Evolutionary conservation across 2,329 filamentous ascomycete genomes (phyloP).

Genomic region (Sporothrix protearum): DNA sequence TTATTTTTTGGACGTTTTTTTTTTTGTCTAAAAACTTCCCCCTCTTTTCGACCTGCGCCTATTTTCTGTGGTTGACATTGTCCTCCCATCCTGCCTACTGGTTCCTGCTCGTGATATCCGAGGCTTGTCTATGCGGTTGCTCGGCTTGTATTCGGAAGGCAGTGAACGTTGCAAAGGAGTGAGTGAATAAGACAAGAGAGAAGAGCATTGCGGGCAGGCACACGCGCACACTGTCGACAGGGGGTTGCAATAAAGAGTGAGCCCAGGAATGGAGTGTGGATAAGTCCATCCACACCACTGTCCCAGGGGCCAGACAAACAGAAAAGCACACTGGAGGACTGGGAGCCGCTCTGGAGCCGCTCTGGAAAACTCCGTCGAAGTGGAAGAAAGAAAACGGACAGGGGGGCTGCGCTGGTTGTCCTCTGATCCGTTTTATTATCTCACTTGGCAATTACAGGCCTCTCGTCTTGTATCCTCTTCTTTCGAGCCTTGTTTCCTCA

Average conservation of each 20-base stretch:
- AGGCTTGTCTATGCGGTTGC: background rate
- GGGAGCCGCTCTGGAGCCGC: no score
- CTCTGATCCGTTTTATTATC: background rate
- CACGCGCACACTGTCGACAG: no score
- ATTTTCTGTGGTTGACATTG: background rate
- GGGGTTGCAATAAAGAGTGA: background rate
- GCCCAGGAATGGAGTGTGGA: conserved; percentile 4
- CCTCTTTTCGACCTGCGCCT: background rate
- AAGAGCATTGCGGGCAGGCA: background rate
- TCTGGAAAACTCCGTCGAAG: background rate
- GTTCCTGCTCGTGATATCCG: background rate
- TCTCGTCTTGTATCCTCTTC: background rate
- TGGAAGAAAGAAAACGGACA: background rate
- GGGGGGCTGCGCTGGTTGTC: background rate
- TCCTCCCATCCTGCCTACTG: background rate
- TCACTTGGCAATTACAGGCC: no score
- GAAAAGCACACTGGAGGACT: background rate
- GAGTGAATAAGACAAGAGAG: background rate
- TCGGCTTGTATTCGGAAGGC: background rate
- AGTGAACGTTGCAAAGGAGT: background rate
- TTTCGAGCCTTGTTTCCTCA: background rate
- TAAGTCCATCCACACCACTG: background rate
- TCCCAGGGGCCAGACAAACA: background rate
- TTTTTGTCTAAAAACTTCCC: background rate
- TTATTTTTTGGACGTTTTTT: no score